These are phyloP conservation scores for Dalbergia cultrata DNA, from an alignment of 306 rosid species.

Conservation along the genomic window DNA sequence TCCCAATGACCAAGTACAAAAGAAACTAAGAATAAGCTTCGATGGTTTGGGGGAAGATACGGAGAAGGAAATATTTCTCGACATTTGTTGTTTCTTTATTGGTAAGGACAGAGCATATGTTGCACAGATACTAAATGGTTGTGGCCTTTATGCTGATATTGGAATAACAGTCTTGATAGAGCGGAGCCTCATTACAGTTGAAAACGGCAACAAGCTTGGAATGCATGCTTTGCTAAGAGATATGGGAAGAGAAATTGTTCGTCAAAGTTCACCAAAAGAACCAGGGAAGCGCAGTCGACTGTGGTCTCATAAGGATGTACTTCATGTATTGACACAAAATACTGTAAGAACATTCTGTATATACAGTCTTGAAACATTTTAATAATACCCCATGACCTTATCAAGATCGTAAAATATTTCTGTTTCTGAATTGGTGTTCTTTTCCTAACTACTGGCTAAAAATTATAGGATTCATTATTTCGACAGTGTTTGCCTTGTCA, in stretches of 20 bases:
- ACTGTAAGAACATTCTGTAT: no score
- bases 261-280: conserved; percentile 33
- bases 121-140: conserved; percentile 38
- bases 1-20: conserved; percentile 44
- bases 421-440: no score
- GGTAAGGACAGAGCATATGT: conserved; percentile 42
- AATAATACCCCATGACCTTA: no score
- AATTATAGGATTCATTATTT: no score
- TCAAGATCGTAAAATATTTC: no score
- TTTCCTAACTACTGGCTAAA: no score
- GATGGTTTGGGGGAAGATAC: conserved; percentile 24
- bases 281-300: no score
- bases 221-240: conserved; percentile 48
- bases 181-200: conserved; percentile 44
- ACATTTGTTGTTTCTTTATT: conserved; percentile 56
- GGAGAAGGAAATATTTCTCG: conserved; percentile 51
- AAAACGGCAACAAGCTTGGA: conserved; percentile 30
- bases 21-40: conserved; percentile 36
- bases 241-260: conserved; percentile 57
- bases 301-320: no score
- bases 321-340: no score
- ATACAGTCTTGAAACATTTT: no score
- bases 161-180: conserved; percentile 47
- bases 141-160: conserved; percentile 46
- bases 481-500: no score